Percentiles rank a stretch among this genome's conserved stretches.
phyloP scores from a whole-genome alignment of 306 rosid species.

The Glycyrrhiza uralensis region DNA sequence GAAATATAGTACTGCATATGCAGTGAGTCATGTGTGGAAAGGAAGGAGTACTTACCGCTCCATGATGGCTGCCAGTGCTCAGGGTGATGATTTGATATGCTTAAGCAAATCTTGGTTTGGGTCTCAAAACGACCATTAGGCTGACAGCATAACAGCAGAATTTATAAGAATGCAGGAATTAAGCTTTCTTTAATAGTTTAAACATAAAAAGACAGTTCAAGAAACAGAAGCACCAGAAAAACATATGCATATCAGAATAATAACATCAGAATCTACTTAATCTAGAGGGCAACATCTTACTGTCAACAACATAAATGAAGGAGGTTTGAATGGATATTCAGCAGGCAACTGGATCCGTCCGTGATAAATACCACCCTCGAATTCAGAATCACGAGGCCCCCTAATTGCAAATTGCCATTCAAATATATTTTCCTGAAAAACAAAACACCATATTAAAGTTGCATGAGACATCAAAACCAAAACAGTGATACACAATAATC shows the following conservation, averaged over 20 bases:
- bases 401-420: conserved; percentile 95
- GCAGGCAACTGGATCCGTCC: conserved; percentile 82
- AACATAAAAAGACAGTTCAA: background rate
- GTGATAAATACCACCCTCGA: conserved; percentile 89
- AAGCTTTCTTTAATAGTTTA: background rate
- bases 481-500: background rate
- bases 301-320: conserved; percentile 82
- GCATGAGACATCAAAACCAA: background rate
- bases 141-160: conserved; percentile 42
- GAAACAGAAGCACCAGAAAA: background rate
- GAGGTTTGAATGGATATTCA: conserved; percentile 93
- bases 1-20: background rate
- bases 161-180: conserved; percentile 17
- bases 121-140: conserved; percentile 96
- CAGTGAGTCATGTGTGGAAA: background rate
- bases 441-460: conserved; percentile 3
- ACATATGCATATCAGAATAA: background rate
- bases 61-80: conserved; percentile 99
- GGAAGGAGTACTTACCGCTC: conserved; percentile 59
- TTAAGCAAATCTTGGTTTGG: conserved; percentile 93
- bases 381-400: conserved; percentile 70
- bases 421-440: conserved; percentile 87
- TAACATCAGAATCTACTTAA: background rate
- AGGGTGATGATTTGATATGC: conserved; percentile 97
- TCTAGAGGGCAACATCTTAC: conserved; percentile 39